A percentile compares a stretch with the other conserved stretches of the same genome.
Evolutionary conservation across 106 monocot genomes (phyloP).

Genomic region (Allium fistulosum): DNA sequence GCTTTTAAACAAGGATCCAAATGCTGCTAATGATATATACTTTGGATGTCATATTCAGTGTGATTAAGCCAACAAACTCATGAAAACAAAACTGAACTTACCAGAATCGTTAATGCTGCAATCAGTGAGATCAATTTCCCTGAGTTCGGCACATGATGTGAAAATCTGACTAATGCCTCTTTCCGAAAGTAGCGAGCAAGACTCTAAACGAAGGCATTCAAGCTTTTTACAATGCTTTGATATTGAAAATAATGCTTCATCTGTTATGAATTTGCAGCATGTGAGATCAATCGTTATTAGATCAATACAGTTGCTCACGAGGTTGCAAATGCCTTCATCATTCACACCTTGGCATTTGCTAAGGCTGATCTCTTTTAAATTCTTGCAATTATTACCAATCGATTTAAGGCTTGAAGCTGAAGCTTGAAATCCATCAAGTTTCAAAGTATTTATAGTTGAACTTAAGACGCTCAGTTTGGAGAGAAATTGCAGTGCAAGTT

Average conservation of each 20-base stretch:
- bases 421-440: slow-evolving; percentile 59
- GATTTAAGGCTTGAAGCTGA: slow-evolving; percentile 32
- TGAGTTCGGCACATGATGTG: slow-evolving; percentile 29
- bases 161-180: slow-evolving; percentile 58
- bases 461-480: slow-evolving; percentile 41
- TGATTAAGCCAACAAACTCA: too few relatives aligned
- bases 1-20: slow-evolving; percentile 32
- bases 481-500: slow-evolving; percentile 31
- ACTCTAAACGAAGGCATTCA: slow-evolving; percentile 50
- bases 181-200: slow-evolving; percentile 58
- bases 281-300: slow-evolving; percentile 66
- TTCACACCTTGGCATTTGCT: slow-evolving; percentile 71
- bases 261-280: slow-evolving; percentile 66
- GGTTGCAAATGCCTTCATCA: slow-evolving; percentile 55
- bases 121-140: slow-evolving; percentile 88
- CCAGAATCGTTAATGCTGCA: slow-evolving; percentile 59
- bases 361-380: slow-evolving; percentile 68
- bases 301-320: slow-evolving; percentile 32
- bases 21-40: too few relatives aligned
- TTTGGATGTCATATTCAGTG: too few relatives aligned
- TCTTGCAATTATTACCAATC: slow-evolving; percentile 49
- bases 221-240: slow-evolving; percentile 42
- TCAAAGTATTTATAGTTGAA: slow-evolving; percentile 30
- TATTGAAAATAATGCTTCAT: slow-evolving; percentile 41
- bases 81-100: slow-evolving; percentile 5